phyloP scores from a whole-genome alignment of 2,329 filamentous ascomycete genomes.

The Drechslera avenae region DNA sequence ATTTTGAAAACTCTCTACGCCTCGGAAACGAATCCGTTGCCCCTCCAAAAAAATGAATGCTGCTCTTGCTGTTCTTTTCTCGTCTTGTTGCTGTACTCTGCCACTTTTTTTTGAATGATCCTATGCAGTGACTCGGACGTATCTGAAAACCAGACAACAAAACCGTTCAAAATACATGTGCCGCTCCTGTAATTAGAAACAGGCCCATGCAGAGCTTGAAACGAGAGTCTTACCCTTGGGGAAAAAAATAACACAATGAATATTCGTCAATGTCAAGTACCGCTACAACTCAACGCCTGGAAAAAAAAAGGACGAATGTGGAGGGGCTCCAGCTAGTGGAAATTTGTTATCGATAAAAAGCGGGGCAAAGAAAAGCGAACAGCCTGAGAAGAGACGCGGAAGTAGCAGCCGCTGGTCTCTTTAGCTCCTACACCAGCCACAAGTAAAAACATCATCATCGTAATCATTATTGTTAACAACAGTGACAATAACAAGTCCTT shows the following conservation, averaged over 20 bases:
- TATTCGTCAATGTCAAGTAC: neutral
- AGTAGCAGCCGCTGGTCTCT: neutral
- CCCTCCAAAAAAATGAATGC: too few relatives aligned
- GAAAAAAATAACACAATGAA: neutral
- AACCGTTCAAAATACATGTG: neutral
- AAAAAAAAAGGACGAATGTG: neutral
- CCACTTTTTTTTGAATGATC: too few relatives aligned
- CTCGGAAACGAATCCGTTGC: too few relatives aligned
- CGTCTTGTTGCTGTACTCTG: too few relatives aligned
- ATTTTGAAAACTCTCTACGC: neutral
- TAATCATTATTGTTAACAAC: too few relatives aligned
- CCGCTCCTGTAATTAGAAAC: neutral
- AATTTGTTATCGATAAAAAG: slow-evolving; percentile 33
- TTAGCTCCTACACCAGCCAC: neutral
- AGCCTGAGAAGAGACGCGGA: slow-evolving; percentile 3
- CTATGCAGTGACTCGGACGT: neutral
- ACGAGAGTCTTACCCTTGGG: too few relatives aligned
- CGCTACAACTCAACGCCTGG: neutral
- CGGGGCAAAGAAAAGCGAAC: slow-evolving; percentile 13
- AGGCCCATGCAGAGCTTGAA: too few relatives aligned
- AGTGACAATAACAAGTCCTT: too few relatives aligned
- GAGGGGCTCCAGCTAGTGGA: slow-evolving; percentile 14
- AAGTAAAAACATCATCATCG: neutral
- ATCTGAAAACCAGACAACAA: neutral
- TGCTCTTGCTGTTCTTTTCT: too few relatives aligned